Evolutionary conservation across 495 filamentous ascomycete species (phyloP).

Genomic region (Tricharina praecox): DNA sequence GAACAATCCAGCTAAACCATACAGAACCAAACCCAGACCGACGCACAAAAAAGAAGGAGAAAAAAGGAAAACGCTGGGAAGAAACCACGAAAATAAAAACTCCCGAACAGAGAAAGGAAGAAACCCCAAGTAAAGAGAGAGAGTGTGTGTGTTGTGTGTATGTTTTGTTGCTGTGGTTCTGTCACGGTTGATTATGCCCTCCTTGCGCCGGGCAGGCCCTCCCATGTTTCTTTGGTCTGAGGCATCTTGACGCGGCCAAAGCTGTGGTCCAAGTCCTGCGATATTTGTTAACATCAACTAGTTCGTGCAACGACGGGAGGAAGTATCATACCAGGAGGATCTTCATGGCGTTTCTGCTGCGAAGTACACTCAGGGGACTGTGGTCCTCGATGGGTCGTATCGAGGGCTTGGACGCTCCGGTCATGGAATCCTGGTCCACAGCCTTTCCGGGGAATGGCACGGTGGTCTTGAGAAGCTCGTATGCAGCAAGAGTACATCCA

Average conservation of each 20-base stretch:
- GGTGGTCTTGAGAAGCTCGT: slow-evolving; percentile 72
- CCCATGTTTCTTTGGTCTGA: background rate
- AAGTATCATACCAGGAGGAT: slow-evolving; percentile 46
- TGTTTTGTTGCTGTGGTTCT: background rate
- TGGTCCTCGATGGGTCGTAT: slow-evolving; percentile 33
- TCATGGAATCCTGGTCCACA: slow-evolving; percentile 30
- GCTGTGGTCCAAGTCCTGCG: slow-evolving; percentile 63
- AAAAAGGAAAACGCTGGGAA: background rate
- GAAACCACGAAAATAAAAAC: background rate
- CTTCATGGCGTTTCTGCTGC: slow-evolving; percentile 89
- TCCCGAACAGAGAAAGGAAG: background rate
- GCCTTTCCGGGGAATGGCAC: slow-evolving; percentile 61
- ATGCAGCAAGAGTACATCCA: slow-evolving; percentile 88
- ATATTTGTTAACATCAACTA: slow-evolving; percentile 1
- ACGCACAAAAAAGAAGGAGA: no score
- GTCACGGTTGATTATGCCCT: background rate
- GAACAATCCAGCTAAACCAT: no score
- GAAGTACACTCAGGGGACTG: slow-evolving; percentile 59
- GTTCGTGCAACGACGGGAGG: background rate
- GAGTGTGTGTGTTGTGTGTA: background rate
- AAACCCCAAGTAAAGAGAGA: background rate
- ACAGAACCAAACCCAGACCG: no score
- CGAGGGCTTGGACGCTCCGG: slow-evolving; percentile 24
- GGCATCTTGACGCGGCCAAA: slow-evolving; percentile 40
- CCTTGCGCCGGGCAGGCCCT: background rate